These are phyloP conservation scores for Solanum verrucosum DNA, from an alignment of 257 asterid genomes.

Conservation along the genomic window DNA sequence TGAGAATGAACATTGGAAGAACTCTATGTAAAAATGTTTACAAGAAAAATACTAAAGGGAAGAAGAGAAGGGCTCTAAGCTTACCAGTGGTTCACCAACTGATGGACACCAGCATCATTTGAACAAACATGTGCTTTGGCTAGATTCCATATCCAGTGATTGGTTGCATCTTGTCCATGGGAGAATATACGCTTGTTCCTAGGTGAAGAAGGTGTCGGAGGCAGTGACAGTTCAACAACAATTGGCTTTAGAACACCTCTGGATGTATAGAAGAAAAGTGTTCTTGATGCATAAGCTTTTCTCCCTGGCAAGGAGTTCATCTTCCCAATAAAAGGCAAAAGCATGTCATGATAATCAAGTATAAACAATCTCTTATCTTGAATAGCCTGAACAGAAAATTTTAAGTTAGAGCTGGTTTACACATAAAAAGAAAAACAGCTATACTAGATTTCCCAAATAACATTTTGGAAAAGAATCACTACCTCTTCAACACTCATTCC, in stretches of 20 bases:
- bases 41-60: neutral
- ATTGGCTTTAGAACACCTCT: constrained; percentile 48
- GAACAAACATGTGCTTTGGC: constrained; percentile 93
- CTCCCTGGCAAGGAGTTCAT: constrained; percentile 74
- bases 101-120: constrained; percentile 88
- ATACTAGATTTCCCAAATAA: neutral
- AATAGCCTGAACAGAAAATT: constrained; percentile 42
- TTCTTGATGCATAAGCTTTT: constrained; percentile 85
- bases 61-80: constrained; percentile 9
- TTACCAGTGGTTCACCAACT: constrained; percentile 87
- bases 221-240: constrained; percentile 60
- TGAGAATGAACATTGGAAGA: neutral
- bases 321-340: constrained; percentile 69
- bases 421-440: neutral
- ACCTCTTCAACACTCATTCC: constrained; percentile 72
- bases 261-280: constrained; percentile 42
- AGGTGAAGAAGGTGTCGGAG: constrained; percentile 47
- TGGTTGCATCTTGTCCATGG: constrained; percentile 68
- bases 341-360: constrained; percentile 66
- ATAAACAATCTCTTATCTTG: constrained; percentile 56
- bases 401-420: neutral
- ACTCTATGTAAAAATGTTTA: neutral
- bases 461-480: neutral
- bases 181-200: constrained; percentile 47
- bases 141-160: constrained; percentile 73